These are phyloP conservation scores for Anthracocystis setariae DNA, from an alignment of 1,284 basidiomycete species.

Conservation along the genomic window DNA sequence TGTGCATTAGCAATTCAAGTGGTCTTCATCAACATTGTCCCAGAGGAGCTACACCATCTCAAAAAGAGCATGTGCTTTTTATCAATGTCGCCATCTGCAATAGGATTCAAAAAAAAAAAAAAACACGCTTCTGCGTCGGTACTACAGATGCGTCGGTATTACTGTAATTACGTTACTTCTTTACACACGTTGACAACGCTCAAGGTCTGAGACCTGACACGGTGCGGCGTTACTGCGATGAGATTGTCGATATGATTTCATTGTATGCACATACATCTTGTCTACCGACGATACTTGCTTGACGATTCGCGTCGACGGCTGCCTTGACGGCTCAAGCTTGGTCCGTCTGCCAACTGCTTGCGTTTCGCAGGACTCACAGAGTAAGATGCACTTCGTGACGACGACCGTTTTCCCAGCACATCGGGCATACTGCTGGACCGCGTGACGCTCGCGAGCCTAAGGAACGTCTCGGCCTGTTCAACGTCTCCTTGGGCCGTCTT, in stretches of 20 bases:
- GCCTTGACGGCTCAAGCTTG: conserved; percentile 6
- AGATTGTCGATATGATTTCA: neutral
- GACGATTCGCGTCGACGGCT: neutral
- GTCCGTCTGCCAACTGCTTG: neutral
- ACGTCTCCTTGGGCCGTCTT: conserved; percentile 38
- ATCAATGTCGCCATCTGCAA: no score
- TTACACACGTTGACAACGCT: no score
- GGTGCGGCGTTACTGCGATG: no score
- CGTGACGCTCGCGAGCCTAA: conserved; percentile 17
- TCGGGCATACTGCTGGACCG: conserved; percentile 9
- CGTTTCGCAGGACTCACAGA: conserved; percentile 26
- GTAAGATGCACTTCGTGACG: conserved; percentile 4
- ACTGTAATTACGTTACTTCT: no score
- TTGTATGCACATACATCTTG: neutral
- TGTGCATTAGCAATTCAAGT: no score
- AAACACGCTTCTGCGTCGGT: no score
- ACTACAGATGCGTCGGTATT: no score
- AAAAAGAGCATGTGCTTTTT: no score
- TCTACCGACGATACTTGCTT: neutral
- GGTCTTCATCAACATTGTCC: no score
- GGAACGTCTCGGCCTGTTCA: conserved; percentile 30
- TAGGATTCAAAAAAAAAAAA: no score
- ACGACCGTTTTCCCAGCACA: neutral
- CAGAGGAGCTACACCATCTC: no score
- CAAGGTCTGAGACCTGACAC: no score